Percentiles rank a stretch among this genome's conserved stretches.
phyloP scores from a whole-genome alignment of 176 grass and related monocot genomes.

The Oryza officinalis region DNA sequence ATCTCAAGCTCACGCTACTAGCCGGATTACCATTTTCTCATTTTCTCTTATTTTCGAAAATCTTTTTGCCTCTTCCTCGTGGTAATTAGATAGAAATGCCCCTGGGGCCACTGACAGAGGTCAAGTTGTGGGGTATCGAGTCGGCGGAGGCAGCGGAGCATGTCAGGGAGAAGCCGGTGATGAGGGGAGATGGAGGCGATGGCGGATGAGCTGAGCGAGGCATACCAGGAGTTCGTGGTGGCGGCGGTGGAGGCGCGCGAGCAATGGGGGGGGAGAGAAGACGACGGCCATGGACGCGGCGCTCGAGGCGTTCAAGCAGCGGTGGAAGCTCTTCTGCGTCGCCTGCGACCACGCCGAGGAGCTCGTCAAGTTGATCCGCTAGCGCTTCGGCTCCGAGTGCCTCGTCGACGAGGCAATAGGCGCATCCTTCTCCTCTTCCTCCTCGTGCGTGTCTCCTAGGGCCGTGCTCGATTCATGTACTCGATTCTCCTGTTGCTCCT shows the following conservation, averaged over 20 bases:
- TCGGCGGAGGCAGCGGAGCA: not conserved
- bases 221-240: conserved; percentile 71
- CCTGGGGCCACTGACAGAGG: not conserved
- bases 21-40: too few species aligned
- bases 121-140: not conserved
- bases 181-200: conserved; percentile 51
- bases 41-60: too few species aligned
- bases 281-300: conserved; percentile 55
- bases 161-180: not conserved
- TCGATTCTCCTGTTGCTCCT: conserved; percentile 7
- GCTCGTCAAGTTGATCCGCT: conserved; percentile 77
- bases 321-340: conserved; percentile 79
- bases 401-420: conserved; percentile 88
- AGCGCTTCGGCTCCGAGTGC: conserved; percentile 84
- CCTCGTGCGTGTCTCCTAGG: not conserved
- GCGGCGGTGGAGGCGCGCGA: conserved; percentile 59
- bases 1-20: too few species aligned
- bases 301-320: conserved; percentile 79
- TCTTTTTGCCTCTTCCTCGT: too few species aligned
- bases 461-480: too few species aligned
- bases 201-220: conserved; percentile 57
- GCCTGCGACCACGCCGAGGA: conserved; percentile 82
- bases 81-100: too few species aligned
- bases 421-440: not conserved
- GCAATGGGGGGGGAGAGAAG: conserved; percentile 48